Percentiles rank a stretch among this genome's conserved stretches.
Conservation (phyloP, 306 rosid species). For the Vicia faba region DNA sequence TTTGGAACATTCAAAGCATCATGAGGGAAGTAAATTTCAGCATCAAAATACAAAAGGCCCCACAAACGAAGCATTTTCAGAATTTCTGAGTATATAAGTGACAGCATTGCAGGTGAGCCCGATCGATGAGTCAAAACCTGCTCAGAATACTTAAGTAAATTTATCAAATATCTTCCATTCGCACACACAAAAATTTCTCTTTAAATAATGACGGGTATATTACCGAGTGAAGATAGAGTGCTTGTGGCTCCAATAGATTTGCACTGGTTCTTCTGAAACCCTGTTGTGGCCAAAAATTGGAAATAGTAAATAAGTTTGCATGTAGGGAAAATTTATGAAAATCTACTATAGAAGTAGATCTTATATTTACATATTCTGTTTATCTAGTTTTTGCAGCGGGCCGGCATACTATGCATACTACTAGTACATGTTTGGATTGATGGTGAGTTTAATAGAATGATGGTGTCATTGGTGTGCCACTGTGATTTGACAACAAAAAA, state of each 20-base stretch:
- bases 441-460: too few species aligned
- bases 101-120: conserved; percentile 77
- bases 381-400: background rate
- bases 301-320: background rate
- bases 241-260: conserved; percentile 59
- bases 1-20: conserved; percentile 70
- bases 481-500: too few species aligned
- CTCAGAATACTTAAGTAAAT: conserved; percentile 38
- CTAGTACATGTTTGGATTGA: too few species aligned
- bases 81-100: conserved; percentile 81
- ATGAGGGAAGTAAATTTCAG: conserved; percentile 81
- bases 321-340: background rate
- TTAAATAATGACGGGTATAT: conserved; percentile 23
- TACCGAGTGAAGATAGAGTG: conserved; percentile 87
- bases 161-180: conserved; percentile 14
- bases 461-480: too few species aligned
- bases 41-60: conserved; percentile 93
- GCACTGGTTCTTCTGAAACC: conserved; percentile 66
- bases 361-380: background rate
- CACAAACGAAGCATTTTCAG: conserved; percentile 90
- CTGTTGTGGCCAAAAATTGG: conserved; percentile 40
- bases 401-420: background rate
- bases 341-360: background rate
- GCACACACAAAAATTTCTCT: conserved; percentile 20
- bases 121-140: conserved; percentile 95